Conservation (phyloP, 768 basidiomycete species). For the Mycena epipterygia region DNA sequence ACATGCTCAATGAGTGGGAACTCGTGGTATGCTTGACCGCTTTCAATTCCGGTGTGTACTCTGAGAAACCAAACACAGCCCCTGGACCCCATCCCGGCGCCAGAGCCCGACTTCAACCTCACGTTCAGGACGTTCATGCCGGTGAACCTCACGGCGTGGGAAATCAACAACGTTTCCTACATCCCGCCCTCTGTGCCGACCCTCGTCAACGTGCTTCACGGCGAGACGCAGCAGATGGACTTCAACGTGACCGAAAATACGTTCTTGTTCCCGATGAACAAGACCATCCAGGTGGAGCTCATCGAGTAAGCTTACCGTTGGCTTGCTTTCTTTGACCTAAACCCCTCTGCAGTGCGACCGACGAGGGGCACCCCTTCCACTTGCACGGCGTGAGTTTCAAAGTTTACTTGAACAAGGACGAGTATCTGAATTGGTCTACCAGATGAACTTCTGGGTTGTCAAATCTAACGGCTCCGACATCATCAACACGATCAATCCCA, state of each 20-base stretch:
- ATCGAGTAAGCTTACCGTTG: slow-evolving; percentile 37
- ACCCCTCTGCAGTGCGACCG: background rate
- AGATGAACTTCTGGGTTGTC: slow-evolving; percentile 52
- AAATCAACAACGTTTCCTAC: slow-evolving; percentile 48
- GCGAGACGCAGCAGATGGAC: slow-evolving; percentile 44
- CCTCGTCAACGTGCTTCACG: slow-evolving; percentile 49
- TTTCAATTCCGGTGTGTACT: slow-evolving; percentile 8
- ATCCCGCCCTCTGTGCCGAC: slow-evolving; percentile 36
- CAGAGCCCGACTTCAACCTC: slow-evolving; percentile 27
- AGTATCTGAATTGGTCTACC: too few relatives aligned
- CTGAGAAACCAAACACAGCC: slow-evolving; percentile 4
- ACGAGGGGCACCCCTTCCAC: slow-evolving; percentile 40
- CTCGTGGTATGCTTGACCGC: too few relatives aligned
- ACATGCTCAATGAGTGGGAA: too few relatives aligned
- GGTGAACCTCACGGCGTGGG: slow-evolving; percentile 45
- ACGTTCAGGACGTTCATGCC: slow-evolving; percentile 45
- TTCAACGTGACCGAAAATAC: slow-evolving; percentile 54
- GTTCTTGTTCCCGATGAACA: slow-evolving; percentile 54
- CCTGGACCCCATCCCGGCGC: slow-evolving; percentile 34
- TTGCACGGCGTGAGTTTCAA: slow-evolving; percentile 49
- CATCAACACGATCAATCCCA: slow-evolving; percentile 64
- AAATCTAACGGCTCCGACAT: slow-evolving; percentile 49
- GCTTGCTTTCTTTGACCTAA: background rate
- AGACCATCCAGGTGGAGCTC: slow-evolving; percentile 53
- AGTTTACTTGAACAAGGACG: too few relatives aligned